phyloP scores from a whole-genome alignment of 2,329 filamentous ascomycete genomes.

The Ophiostoma triangulosporum region DNA sequence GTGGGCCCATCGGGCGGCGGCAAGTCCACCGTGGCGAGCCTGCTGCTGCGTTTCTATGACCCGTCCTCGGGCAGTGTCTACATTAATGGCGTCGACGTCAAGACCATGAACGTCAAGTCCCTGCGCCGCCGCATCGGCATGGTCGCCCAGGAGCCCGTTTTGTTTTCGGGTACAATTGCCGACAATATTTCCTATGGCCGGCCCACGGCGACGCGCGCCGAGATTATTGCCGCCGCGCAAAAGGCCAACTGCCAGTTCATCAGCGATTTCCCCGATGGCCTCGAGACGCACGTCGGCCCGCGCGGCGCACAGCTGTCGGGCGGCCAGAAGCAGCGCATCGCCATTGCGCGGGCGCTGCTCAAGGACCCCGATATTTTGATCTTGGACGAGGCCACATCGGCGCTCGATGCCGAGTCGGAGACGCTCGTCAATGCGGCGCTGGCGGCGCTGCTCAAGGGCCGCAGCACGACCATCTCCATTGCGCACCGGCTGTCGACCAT shows the following conservation, averaged over 20 bases:
- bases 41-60: conserved; percentile 83
- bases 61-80: conserved; percentile 64
- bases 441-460: conserved; percentile 63
- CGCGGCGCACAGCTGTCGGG: conserved; percentile 88
- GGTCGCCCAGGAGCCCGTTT: conserved; percentile 88
- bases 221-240: conserved; percentile 76
- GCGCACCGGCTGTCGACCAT: conserved; percentile 93
- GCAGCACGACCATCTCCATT: conserved; percentile 95
- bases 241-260: conserved; percentile 96
- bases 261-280: conserved; percentile 85
- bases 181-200: conserved; percentile 89
- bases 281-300: conserved; percentile 87
- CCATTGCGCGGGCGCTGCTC: conserved; percentile 85
- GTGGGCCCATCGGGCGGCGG: conserved; percentile 93
- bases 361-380: conserved; percentile 96
- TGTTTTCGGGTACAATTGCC: conserved; percentile 74
- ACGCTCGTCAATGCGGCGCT: conserved; percentile 91
- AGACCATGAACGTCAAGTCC: conserved; percentile 83
- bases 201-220: conserved; percentile 60
- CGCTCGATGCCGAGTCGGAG: conserved; percentile 90
- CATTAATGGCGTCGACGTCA: conserved; percentile 75
- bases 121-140: conserved; percentile 84
- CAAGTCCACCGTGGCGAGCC: conserved; percentile 88
- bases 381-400: conserved; percentile 90
- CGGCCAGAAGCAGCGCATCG: conserved; percentile 94